Base-by-base conservation (phyloP, 148 eudicot genomes). In the Rhododendron mucronatum region DNA sequence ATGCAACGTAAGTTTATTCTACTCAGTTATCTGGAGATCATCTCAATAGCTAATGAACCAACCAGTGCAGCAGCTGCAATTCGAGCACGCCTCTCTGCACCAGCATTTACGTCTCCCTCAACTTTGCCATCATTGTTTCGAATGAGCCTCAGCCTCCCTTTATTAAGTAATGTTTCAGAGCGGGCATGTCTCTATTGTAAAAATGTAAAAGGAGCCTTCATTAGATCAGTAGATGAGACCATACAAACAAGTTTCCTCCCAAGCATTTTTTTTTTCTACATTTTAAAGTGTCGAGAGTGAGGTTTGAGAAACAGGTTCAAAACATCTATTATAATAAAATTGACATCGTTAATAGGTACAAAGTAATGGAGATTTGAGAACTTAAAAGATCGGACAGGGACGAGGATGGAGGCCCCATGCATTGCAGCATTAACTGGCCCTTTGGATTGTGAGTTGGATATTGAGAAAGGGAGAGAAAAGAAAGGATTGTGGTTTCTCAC, bases 61-160 rank as follows among this genome's bases (percentile, higher is more conserved):
- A 93, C 98, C 95, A 91, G 91, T 80, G 91, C 91, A 85, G 90
- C 84, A 78, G 93, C 95, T 48, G 91, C 74, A 63, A 90, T 93
- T 80, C 92, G 87, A 59, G 94, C 96, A 87, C 89, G 92, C 87
- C 93, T 88, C 88, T 96, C 99, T 30, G 94, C 91, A 90, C 90
- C 91, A 82, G 92, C 91, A 88, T 93, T 95, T 21, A 95, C 90
- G 39, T 88, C 20, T 4, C 50, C 91, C 83, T 93, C 96, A 86
- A 93, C 89, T 86, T 94, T 91, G 28, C 98, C 99, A 82, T 93
- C 95, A 81, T 91, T 92, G 88, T 95, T 92, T 67, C 93, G 97
- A 89, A 94, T 87, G 76, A 93, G 91, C 90, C 93, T 95, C 80
- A 95, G 92, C 89, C 91, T 93, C 84, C 99, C 99, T 87, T 93